These are phyloP conservation scores for Tausonia pullulans DNA, from an alignment of 1,284 basidiomycete species.

Conservation along the genomic window DNA sequence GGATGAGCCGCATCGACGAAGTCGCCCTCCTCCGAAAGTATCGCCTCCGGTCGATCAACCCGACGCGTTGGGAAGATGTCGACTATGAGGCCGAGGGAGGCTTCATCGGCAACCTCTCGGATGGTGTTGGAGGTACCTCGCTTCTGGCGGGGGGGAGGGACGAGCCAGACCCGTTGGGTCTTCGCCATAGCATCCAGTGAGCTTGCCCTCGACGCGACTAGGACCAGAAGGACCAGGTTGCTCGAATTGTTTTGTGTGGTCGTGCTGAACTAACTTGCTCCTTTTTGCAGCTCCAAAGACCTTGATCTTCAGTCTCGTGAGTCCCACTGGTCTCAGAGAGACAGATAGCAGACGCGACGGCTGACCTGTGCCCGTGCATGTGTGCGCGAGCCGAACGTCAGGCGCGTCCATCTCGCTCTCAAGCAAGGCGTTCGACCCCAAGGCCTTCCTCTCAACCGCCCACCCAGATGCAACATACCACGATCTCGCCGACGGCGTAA, in stretches of 20 bases:
- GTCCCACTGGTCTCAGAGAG: constrained; percentile 9
- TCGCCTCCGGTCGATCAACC: constrained; percentile 31
- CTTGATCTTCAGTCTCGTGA: constrained; percentile 31
- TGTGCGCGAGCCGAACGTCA: constrained; percentile 27
- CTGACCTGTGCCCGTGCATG: no score
- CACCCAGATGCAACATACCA: constrained; percentile 95
- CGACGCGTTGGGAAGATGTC: constrained; percentile 33
- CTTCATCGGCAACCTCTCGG: constrained; percentile 20
- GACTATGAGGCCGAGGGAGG: constrained; percentile 33
- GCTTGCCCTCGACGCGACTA: background rate
- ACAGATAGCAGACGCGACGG: no score
- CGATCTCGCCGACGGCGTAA: constrained; percentile 67
- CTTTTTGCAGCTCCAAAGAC: constrained; percentile 20
- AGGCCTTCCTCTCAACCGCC: constrained; percentile 77
- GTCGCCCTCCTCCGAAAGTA: constrained; percentile 34
- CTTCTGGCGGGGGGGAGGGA: constrained; percentile 25
- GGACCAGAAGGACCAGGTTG: constrained; percentile 28
- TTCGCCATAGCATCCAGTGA: constrained; percentile 19
- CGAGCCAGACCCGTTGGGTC: constrained; percentile 34
- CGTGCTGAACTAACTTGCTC: background rate
- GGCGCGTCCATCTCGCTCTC: constrained; percentile 69
- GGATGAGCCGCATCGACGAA: constrained; percentile 8
- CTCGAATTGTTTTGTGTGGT: background rate
- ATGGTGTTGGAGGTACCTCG: background rate
- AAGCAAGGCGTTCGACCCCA: constrained; percentile 93